Conservation (phyloP, 441 rosid genomes). For the Brassica balearica region DNA sequence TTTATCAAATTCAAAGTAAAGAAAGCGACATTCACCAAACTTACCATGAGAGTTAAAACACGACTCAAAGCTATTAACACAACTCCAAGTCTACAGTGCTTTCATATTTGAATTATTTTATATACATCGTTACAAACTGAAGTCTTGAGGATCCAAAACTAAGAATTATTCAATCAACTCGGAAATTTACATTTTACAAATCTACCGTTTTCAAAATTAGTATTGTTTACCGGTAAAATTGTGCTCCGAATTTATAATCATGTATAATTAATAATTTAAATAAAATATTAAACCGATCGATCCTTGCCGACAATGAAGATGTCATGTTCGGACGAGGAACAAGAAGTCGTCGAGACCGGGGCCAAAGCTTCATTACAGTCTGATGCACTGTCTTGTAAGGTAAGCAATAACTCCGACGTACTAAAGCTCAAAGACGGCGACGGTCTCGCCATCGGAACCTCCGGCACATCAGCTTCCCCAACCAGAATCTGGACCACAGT, state of each 20-base stretch:
- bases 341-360: constrained; percentile 52
- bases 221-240: constrained; percentile 23
- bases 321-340: constrained; percentile 72
- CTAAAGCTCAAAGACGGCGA: constrained; percentile 83
- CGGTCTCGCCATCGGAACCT: constrained; percentile 82
- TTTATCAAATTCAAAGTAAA: constrained; percentile 31
- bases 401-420: constrained; percentile 77
- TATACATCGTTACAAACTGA: constrained; percentile 16
- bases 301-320: constrained; percentile 52
- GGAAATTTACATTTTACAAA: constrained; percentile 1
- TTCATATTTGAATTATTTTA: constrained; percentile 12
- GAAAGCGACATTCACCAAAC: constrained; percentile 42
- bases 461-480: constrained; percentile 87
- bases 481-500: constrained; percentile 84
- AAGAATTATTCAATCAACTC: background rate
- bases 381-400: constrained; percentile 87
- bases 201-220: background rate
- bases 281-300: constrained; percentile 52
- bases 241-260: constrained; percentile 25
- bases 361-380: constrained; percentile 71
- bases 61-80: background rate
- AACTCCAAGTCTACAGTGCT: background rate
- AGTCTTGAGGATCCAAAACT: constrained; percentile 15
- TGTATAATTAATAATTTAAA: constrained; percentile 11
- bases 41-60: background rate